phyloP scores from a whole-genome alignment of 345 rosid genomes.

The Hirschfeldia incana region DNA sequence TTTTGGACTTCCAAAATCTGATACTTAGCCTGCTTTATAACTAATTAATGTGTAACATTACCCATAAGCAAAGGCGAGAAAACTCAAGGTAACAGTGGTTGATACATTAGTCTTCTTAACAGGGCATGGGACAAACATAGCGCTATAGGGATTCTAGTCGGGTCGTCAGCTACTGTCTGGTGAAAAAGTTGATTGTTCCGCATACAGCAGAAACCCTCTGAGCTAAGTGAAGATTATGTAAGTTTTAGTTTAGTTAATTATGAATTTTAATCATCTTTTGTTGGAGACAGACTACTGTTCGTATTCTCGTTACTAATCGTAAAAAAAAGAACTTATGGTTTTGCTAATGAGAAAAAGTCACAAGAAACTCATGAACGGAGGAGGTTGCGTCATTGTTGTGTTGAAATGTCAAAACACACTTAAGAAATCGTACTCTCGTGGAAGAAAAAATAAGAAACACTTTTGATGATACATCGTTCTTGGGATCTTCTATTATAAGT shows the following conservation, averaged over 20 bases:
- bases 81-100: background rate
- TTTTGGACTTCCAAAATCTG: no score
- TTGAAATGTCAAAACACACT: constrained; percentile 31
- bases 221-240: constrained; percentile 33
- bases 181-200: constrained; percentile 13
- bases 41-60: no score
- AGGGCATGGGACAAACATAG: constrained; percentile 40
- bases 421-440: constrained; percentile 8
- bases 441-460: constrained; percentile 3
- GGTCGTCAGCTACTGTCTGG: constrained; percentile 9
- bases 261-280: constrained; percentile 15
- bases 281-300: constrained; percentile 19
- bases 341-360: constrained; percentile 1
- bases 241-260: constrained; percentile 26
- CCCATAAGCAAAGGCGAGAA: no score
- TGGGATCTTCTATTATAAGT: constrained; percentile 37
- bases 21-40: no score
- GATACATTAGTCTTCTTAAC: constrained; percentile 22
- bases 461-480: constrained; percentile 33
- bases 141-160: constrained; percentile 17
- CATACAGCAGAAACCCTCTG: background rate
- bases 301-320: background rate
- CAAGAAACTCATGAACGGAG: constrained; percentile 12
- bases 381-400: background rate
- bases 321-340: background rate